These are phyloP conservation scores for Erythrobasidium hasegawianum DNA, from an alignment of 1,284 basidiomycete species.

Conservation along the genomic window DNA sequence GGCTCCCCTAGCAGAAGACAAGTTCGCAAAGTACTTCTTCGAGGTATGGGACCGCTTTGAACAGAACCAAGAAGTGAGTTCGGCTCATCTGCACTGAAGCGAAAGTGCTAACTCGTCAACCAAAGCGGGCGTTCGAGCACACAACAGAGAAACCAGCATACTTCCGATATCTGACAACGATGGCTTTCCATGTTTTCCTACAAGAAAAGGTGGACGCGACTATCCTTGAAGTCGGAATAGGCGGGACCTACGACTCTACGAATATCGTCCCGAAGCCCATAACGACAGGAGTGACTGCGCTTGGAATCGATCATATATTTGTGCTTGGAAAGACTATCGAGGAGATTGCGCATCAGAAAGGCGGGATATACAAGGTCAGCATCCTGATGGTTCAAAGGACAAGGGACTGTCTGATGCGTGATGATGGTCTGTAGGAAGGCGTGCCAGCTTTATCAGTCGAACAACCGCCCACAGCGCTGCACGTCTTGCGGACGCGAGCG, in stretches of 20 bases:
- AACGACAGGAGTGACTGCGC: constrained; percentile 80
- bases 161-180: constrained; percentile 87
- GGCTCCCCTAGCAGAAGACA: constrained; percentile 75
- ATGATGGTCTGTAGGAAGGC: constrained; percentile 55
- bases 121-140: not conserved
- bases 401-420: not conserved
- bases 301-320: constrained; percentile 90
- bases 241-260: constrained; percentile 91
- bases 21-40: constrained; percentile 90
- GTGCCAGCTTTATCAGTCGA: constrained; percentile 80
- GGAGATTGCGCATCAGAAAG: constrained; percentile 93
- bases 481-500: constrained; percentile 65
- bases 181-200: constrained; percentile 89
- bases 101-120: not conserved
- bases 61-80: constrained; percentile 60
- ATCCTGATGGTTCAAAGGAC: not conserved
- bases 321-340: constrained; percentile 83
- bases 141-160: constrained; percentile 64
- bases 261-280: constrained; percentile 89
- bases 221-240: constrained; percentile 94
- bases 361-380: constrained; percentile 85
- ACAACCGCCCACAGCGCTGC: constrained; percentile 66
- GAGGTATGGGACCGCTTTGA: constrained; percentile 90
- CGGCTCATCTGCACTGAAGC: not conserved
- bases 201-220: constrained; percentile 77